These are phyloP conservation scores for Chlamydomonas sp. DNA, from an alignment of 139 green algal species.

Conservation along the genomic window DNA sequence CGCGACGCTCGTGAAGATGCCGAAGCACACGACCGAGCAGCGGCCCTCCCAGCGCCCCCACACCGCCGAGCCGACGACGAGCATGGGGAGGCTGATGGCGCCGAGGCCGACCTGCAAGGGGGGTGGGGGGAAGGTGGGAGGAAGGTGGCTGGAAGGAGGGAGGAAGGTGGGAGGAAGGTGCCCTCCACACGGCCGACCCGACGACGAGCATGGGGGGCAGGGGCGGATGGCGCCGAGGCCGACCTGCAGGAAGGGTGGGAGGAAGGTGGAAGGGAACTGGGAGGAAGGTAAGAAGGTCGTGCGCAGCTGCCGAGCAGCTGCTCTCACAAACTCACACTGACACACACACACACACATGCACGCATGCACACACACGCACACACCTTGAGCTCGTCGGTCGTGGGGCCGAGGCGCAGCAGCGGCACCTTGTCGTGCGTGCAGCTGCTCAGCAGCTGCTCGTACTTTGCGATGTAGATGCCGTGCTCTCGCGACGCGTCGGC, in stretches of 20 bases:
- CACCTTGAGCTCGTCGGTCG: conserved; percentile 14
- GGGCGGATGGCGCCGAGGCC: conserved; percentile 6
- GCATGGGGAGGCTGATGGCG: conserved; percentile 6
- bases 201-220: conserved; percentile 9
- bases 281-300: too few species aligned
- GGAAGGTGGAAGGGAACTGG: too few species aligned
- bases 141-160: too few species aligned
- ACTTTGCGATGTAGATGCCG: conserved; percentile 17
- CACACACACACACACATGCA: too few species aligned
- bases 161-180: too few species aligned
- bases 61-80: conserved; percentile 3
- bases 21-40: conserved; percentile 15
- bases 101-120: conserved; percentile 3
- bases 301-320: too few species aligned
- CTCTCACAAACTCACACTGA: too few species aligned
- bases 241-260: too few species aligned
- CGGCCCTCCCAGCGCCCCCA: conserved; percentile 6
- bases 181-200: conserved; percentile 8
- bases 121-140: too few species aligned
- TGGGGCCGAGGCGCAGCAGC: conserved; percentile 13
- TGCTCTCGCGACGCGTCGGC: conserved; percentile 10
- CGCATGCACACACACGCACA: too few species aligned
- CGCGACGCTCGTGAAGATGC: conserved; percentile 15
- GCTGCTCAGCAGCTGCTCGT: conserved; percentile 10
- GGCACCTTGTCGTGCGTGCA: background rate